These are phyloP conservation scores for Macrophomina phaseolina DNA, from an alignment of 2,329 filamentous ascomycete genomes.

Conservation along the genomic window DNA sequence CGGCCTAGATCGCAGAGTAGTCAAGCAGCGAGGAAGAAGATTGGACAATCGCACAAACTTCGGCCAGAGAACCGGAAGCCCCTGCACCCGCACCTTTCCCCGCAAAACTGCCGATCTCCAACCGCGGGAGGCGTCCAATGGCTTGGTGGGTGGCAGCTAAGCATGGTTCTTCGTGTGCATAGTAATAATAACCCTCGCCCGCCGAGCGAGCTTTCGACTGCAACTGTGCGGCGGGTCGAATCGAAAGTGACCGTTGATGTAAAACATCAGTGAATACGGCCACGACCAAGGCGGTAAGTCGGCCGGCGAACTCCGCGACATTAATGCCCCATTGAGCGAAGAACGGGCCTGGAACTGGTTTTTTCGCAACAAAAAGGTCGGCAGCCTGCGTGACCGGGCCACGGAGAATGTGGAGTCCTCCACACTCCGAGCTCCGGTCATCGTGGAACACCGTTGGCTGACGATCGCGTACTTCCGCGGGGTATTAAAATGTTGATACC, in stretches of 20 bases:
- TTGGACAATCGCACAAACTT: neutral
- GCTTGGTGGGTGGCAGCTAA: too few species aligned
- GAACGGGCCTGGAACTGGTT: conserved; percentile 1
- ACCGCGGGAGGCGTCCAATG: neutral
- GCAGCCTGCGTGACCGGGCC: neutral
- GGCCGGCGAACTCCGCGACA: conserved; percentile 15
- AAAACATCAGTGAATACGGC: neutral
- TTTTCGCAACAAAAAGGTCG: too few species aligned
- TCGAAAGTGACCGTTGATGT: too few species aligned
- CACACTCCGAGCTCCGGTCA: neutral
- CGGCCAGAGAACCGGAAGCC: neutral
- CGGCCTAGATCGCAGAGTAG: neutral
- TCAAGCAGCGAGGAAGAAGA: neutral
- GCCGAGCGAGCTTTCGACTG: too few species aligned
- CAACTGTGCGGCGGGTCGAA: too few species aligned
- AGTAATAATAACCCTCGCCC: neutral
- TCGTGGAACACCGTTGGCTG: neutral
- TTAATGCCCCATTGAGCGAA: neutral
- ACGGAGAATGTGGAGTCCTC: neutral
- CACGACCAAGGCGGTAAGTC: neutral
- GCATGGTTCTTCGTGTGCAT: neutral
- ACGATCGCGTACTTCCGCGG: too few species aligned
- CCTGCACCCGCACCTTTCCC: conserved; percentile 1
- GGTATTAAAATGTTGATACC: too few species aligned
- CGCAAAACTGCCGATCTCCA: neutral